Percentiles rank a stretch among this genome's conserved stretches.
Evolutionary conservation across 2,329 filamentous ascomycete genomes (phyloP).

Genomic region (Pestalotiopsis sp.): DNA sequence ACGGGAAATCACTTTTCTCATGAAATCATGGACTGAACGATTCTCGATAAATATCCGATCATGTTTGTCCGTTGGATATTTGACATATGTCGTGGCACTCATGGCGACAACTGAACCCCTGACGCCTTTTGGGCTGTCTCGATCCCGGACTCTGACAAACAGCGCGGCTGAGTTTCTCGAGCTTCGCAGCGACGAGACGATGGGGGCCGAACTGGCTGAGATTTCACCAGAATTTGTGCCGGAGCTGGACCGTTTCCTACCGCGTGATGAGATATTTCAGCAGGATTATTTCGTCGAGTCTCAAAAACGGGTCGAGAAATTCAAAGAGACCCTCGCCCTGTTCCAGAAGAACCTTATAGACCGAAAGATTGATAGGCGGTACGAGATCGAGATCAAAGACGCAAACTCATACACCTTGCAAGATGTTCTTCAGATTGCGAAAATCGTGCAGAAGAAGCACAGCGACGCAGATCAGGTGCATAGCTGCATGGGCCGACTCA

Average conservation of each 20-base stretch:
- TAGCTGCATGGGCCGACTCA: conserved; percentile 17
- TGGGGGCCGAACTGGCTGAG: conserved; percentile 17
- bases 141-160: conserved; percentile 16
- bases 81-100: not conserved
- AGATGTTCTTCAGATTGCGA: conserved; percentile 19
- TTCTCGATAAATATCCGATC: not conserved
- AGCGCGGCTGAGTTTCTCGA: conserved; percentile 20
- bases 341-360: conserved; percentile 19
- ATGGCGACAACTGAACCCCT: not conserved
- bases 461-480: conserved; percentile 13
- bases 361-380: conserved; percentile 18
- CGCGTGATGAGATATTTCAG: not conserved
- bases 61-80: not conserved
- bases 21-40: not conserved
- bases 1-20: not conserved
- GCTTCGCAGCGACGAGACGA: conserved; percentile 13
- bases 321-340: conserved; percentile 16
- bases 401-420: conserved; percentile 17
- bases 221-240: conserved; percentile 17
- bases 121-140: not conserved
- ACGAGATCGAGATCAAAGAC: conserved; percentile 18
- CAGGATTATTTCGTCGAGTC: conserved; percentile 18
- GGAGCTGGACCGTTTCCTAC: conserved; percentile 9
- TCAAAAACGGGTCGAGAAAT: conserved; percentile 15
- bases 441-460: conserved; percentile 17